Evolutionary conservation across 2,329 filamentous ascomycete genomes (phyloP), one percentile per base, ranked within the genome.

Genomic region (Aureobasidium subglaciale): DNA sequence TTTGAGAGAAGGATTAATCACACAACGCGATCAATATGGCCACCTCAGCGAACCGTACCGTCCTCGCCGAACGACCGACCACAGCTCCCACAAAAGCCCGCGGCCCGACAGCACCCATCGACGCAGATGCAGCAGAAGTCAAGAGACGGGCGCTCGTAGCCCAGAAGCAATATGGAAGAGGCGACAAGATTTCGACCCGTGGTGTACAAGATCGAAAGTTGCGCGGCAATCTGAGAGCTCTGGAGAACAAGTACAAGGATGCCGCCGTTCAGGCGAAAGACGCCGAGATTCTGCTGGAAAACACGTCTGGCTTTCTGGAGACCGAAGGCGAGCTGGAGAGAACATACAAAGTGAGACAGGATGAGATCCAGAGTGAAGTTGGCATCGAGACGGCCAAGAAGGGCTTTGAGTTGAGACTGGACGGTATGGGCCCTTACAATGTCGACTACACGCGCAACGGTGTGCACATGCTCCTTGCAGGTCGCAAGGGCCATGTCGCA

Each of bases 361-460:
- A 90, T 62, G 90, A 96, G 3, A 91, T 99, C 60, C 78, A 79
- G 63, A 73, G 80, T 3, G 84, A 83, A 58, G 85, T 96, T 7
- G 84, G 84, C 2, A 75, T 93, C 32, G 88, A 92, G 67, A 90
- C 89, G 11, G 92, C 90, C 13, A 90, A 93, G 76, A 96, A 96
- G 73, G 84, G 88, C 13, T 96, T 99, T 67, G 91, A 96, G 61
- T 74, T 99, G 64, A 90, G 87, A 65, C 74, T 99, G 55, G 83
- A 89, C 38, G 79, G 85, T 18, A 74, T 96, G 29, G 93, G 93
- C 0, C 93, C 93, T 0, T 99, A 99, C 66, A 76, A 85, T 1
- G 87, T 85, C 67, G 90, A 96, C 62, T 99, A 96, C 72, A 90
- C 89, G 45, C 81, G 90, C 41, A 97, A 95, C 66, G 93, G 93